Evolutionary conservation across 2,329 filamentous ascomycete species (phyloP), one percentile per base, ranked within the genome.

Genomic region (Colletotrichum tamarilloi): DNA sequence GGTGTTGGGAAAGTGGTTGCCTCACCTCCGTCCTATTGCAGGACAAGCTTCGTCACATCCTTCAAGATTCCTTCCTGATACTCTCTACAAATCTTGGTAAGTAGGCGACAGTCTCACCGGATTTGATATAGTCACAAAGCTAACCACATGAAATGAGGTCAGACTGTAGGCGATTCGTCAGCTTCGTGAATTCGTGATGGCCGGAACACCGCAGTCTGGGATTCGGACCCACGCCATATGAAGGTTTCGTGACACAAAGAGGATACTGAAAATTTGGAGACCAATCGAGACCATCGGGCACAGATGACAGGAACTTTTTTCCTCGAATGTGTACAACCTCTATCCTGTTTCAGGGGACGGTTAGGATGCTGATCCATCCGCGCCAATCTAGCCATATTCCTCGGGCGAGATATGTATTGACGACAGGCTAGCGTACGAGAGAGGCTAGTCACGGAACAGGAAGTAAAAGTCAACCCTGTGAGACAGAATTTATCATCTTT

Each of bases 341-440:
- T 2, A 6, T 55, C 22, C 9, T 9, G 14, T n/a, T n/a, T 19
- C 30, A 53, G 49, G 46, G 22, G 26, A n/a, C 24, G 8, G 46
- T 64, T n/a, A 22, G 62, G 49, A 55, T 64, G 22, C 5, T 55
- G 62, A 64, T 64, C 62, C 62, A 28, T 55, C 19, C 12, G 19
- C 8, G 19, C 30, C 12, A n/a, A 64, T 55, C 4, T 28, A n/a
- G 46, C 16, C 11, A 53, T 38, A 55, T 11, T 24, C 19, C 16
- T 38, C 30, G 8, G 28, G 62, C 22, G 22, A 64, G 46, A 30
- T 64, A 42, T 30, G 22, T 28, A 28, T 35, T 22, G 32, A 6
- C 19, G n/a, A 26, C 14, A 55, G 9, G 22, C 28, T 11, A 24
- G n/a, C 16, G 42, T 38, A n/a, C 6, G 11, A 55, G 49, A 22